Evolutionary conservation across 2,329 filamentous ascomycete species (phyloP).

Genomic region (Claviceps quebecensis): DNA sequence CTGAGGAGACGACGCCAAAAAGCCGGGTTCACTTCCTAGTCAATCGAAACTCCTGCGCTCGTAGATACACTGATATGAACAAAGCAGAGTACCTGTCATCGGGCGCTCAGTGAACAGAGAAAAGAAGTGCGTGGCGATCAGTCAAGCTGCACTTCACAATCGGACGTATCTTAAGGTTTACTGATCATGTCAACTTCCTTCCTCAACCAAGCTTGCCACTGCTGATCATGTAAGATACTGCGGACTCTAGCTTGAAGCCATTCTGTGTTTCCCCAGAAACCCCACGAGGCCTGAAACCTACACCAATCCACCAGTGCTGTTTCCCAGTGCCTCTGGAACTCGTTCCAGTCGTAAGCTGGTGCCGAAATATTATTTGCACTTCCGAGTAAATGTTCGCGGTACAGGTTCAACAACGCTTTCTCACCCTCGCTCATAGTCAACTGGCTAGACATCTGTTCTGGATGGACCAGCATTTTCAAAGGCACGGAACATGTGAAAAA

Average conservation of each 20-base stretch:
- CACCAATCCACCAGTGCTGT: constrained; percentile 55
- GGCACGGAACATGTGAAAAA: constrained; percentile 54
- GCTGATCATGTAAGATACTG: constrained; percentile 29
- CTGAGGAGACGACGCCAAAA: neutral
- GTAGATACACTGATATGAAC: neutral
- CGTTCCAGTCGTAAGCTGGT: constrained; percentile 35
- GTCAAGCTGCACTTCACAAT: neutral
- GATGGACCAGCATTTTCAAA: constrained; percentile 31
- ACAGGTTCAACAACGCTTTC: constrained; percentile 33
- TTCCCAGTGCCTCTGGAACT: constrained; percentile 49
- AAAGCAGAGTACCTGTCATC: neutral
- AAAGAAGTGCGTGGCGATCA: neutral
- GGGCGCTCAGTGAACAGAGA: neutral
- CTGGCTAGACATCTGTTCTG: constrained; percentile 17
- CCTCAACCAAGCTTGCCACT: neutral
- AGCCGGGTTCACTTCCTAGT: constrained; percentile 2
- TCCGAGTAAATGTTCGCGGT: constrained; percentile 25
- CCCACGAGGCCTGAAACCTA: constrained; percentile 45
- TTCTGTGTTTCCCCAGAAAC: constrained; percentile 45
- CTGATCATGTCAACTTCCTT: neutral
- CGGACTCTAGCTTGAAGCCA: constrained; percentile 43
- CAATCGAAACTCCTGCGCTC: constrained; percentile 1
- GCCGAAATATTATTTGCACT: neutral
- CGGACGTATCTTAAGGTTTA: neutral
- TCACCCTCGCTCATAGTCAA: constrained; percentile 39